These are phyloP conservation scores for Fonsecaea multimorphosa DNA, from an alignment of 2,329 filamentous ascomycete species.

Conservation along the genomic window DNA sequence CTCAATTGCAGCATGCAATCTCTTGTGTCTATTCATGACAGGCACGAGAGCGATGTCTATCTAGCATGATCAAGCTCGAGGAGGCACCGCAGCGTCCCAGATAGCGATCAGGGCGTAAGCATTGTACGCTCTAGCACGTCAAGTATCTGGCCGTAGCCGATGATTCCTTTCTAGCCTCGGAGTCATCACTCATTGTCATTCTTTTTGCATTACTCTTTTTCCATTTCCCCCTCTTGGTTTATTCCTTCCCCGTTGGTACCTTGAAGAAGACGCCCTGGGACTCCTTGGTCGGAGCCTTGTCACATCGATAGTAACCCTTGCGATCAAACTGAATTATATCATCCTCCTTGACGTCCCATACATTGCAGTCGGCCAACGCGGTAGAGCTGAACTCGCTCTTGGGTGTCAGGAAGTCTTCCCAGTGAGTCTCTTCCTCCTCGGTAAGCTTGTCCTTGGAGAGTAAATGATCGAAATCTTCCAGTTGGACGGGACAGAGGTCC, in stretches of 20 bases:
- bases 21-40: neutral
- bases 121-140: neutral
- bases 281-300: slow-evolving; percentile 51
- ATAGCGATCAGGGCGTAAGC: neutral
- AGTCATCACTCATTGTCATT: neutral
- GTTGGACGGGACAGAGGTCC: slow-evolving; percentile 76
- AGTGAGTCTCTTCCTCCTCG: slow-evolving; percentile 72
- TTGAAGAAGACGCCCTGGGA: slow-evolving; percentile 39
- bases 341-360: slow-evolving; percentile 74
- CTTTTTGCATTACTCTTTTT: neutral
- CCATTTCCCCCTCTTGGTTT: neutral
- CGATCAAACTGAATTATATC: slow-evolving; percentile 90
- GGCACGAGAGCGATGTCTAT: neutral
- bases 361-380: slow-evolving; percentile 76
- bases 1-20: neutral
- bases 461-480: slow-evolving; percentile 94
- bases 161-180: neutral
- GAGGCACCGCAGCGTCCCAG: neutral
- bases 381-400: slow-evolving; percentile 72
- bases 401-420: slow-evolving; percentile 75
- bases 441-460: slow-evolving; percentile 94
- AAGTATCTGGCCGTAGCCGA: neutral
- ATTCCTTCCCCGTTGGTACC: slow-evolving; percentile 40
- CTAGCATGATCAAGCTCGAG: neutral
- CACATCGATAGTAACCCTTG: slow-evolving; percentile 83